Evolutionary conservation across 1,284 basidiomycete genomes (phyloP), one percentile per base, ranked within the genome.

Genomic region (Ceratobasidium sp.): DNA sequence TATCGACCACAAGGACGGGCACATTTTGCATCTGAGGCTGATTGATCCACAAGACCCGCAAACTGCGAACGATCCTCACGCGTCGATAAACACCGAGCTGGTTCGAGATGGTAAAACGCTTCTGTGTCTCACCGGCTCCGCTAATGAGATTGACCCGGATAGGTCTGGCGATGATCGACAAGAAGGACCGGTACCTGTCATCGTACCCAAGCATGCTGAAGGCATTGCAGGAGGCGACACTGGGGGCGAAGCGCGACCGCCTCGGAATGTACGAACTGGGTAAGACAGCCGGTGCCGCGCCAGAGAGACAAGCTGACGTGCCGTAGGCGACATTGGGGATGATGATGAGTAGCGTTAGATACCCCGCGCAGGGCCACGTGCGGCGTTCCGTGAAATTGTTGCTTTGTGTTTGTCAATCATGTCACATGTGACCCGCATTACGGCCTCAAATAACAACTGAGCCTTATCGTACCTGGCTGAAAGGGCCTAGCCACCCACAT

Each of bases 221-320:
- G 83, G 90, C 91, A 84, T 84, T 96, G 55, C 88, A 90, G 83
- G 88, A 88, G 77, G 89, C 92, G 8, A 84, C 92, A 41, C 83
- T 86, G 46, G 88, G 87, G 18, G 95, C 94, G 35, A 96, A 96
- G 85, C 87, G 88, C 66, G 91, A 93, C 79, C 89, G 95, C 44
- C 85, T 89, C 69, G 95, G 95, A 59, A 95, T 95, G 90, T 96
- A 96, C 82, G 95, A 96, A 87, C 94, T 93, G 82, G 93, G 93
- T 79, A 33, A 60, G 57, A 14, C 50, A 5, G 78, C 62, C 18
- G 27, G 20, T 50, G 18, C 27, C 35, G n/a, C 50, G 27, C 41
- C 50, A 64, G 44, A 38, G 54, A 50, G 41, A n/a, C 1, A n/a
- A n/a, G 41, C 57, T 73, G 57, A 73, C 23, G 35, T 18, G 46